Evolutionary conservation across 768 basidiomycete genomes (phyloP).

Genomic region (Auriscalpium orientale): DNA sequence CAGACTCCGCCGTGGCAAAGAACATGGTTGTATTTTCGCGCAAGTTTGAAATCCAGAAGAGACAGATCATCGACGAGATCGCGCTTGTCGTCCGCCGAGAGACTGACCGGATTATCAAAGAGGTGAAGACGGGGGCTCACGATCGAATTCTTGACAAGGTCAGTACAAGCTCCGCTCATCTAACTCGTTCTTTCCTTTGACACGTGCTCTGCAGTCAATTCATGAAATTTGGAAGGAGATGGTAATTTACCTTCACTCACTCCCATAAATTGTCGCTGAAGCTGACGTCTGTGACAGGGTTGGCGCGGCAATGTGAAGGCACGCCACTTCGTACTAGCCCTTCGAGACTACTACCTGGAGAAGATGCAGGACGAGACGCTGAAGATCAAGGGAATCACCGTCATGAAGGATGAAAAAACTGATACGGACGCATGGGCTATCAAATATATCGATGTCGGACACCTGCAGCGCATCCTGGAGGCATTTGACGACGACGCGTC

Average conservation of each 20-base stretch:
- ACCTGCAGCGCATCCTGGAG: conserved; percentile 18
- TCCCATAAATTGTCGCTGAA: neutral
- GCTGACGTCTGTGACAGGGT: conserved; percentile 4
- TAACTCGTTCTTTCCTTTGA: neutral
- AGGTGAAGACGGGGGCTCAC: conserved; percentile 17
- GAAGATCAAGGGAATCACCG: neutral
- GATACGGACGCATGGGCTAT: conserved; percentile 21
- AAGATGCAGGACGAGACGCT: conserved; percentile 3
- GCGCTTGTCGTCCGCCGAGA: conserved; percentile 11
- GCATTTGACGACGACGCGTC: conserved; percentile 26
- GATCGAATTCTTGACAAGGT: conserved; percentile 19
- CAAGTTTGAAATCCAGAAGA: conserved; percentile 9
- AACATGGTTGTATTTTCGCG: conserved; percentile 12
- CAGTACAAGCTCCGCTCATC: neutral
- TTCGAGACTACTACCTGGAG: conserved; percentile 23
- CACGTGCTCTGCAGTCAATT: conserved; percentile 5
- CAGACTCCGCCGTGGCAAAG: conserved; percentile 9
- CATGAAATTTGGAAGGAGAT: conserved; percentile 14
- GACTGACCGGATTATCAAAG: conserved; percentile 1
- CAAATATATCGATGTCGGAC: conserved; percentile 9
- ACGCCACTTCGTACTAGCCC: conserved; percentile 8
- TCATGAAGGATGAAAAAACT: neutral
- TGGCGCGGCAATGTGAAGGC: neutral
- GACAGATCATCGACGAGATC: neutral
- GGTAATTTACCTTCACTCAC: conserved; percentile 2